These are phyloP conservation scores for Auricularia sp. DNA, from an alignment of 768 basidiomycete species.

Conservation along the genomic window DNA sequence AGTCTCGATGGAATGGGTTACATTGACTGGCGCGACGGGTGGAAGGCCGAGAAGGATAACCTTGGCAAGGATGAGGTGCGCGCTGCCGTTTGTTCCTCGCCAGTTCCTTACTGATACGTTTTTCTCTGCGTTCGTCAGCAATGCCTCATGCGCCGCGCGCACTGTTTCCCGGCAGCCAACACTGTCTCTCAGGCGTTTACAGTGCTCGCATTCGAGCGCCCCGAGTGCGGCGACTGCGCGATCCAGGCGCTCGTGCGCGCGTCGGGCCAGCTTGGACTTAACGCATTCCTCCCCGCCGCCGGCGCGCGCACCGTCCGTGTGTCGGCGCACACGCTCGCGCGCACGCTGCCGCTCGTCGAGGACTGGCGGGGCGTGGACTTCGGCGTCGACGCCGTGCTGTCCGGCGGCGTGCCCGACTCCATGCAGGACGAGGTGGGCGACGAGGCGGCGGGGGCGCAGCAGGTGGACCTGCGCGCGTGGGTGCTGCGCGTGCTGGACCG, in stretches of 20 bases:
- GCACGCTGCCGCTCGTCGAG: not conserved
- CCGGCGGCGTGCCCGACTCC: not conserved
- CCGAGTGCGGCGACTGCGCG: slow-evolving; percentile 29
- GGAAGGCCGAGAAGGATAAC: not conserved
- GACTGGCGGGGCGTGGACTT: not conserved
- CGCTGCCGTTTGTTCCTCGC: not conserved
- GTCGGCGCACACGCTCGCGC: not conserved
- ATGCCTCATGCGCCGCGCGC: not conserved
- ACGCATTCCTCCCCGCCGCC: slow-evolving; percentile 25
- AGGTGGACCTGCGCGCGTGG: not conserved
- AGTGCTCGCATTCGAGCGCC: slow-evolving; percentile 22
- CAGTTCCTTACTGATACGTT: not conserved
- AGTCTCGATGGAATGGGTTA: not conserved
- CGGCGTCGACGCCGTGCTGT: not conserved
- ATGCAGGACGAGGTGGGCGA: not conserved
- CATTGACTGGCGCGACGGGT: not conserved
- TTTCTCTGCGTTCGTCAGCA: not conserved
- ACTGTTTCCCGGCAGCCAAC: slow-evolving; percentile 16
- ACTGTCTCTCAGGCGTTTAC: slow-evolving; percentile 21
- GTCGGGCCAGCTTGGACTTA: slow-evolving; percentile 24
- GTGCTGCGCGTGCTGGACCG: slow-evolving; percentile 1
- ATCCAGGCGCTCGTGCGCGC: slow-evolving; percentile 22
- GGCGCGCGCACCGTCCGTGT: not conserved
- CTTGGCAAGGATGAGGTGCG: not conserved
- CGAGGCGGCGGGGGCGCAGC: not conserved